Evolutionary conservation across 164 flowering plant species (phyloP).

Genomic region (Berberis vulgaris): DNA sequence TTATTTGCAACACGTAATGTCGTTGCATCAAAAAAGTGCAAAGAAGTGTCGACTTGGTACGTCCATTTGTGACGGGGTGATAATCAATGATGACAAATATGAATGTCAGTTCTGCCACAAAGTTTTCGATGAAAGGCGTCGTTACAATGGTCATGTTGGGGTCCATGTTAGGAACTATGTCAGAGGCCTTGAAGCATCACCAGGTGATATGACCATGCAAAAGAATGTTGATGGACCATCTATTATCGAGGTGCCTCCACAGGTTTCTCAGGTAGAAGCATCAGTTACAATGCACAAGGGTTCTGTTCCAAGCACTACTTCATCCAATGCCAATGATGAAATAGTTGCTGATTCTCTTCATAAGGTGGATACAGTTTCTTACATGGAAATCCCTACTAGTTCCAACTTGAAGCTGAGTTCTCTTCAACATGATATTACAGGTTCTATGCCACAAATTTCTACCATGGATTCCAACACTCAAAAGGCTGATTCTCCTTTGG

Average conservation of each 20-base stretch:
- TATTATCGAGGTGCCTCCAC: slow-evolving; percentile 19
- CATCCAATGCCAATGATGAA: too few species aligned
- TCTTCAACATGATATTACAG: slow-evolving; percentile 5
- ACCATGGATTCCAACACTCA: slow-evolving; percentile 2
- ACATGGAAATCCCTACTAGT: not conserved
- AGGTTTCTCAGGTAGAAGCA: slow-evolving; percentile 9
- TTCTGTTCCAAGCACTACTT: too few species aligned
- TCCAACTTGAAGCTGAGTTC: not conserved
- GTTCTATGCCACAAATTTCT: not conserved
- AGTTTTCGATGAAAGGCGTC: slow-evolving; percentile 53
- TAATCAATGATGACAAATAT: slow-evolving; percentile 59
- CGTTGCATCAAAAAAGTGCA: slow-evolving; percentile 56
- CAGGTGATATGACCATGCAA: slow-evolving; percentile 21
- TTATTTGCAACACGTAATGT: slow-evolving; percentile 60
- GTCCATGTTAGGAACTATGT: slow-evolving; percentile 54
- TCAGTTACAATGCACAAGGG: too few species aligned
- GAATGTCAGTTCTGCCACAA: slow-evolving; percentile 84
- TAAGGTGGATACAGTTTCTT: not conserved
- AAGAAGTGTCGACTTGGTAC: slow-evolving; percentile 51
- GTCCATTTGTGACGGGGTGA: slow-evolving; percentile 63
- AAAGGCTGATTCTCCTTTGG: not conserved
- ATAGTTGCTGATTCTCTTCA: too few species aligned
- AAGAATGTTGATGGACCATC: slow-evolving; percentile 20
- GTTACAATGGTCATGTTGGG: slow-evolving; percentile 76
- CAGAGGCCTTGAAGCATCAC: slow-evolving; percentile 30